Percentiles rank a stretch among this genome's conserved stretches.
phyloP scores from a whole-genome alignment of 1,139 yeast genomes.

The Suhomyces panamericanus region DNA sequence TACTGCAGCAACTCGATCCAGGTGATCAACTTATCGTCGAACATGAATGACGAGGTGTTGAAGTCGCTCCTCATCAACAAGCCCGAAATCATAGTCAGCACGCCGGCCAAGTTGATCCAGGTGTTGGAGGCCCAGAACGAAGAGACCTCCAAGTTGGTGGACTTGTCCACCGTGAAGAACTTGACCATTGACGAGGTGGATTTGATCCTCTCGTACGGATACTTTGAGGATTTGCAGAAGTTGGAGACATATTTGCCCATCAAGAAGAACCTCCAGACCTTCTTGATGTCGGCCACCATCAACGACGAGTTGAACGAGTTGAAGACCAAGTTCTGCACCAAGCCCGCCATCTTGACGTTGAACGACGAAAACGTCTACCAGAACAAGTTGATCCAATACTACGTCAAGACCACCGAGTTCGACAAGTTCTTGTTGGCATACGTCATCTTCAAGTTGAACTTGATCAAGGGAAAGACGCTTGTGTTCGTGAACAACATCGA shows the following conservation, averaged over 20 bases:
- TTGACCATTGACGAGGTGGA: conserved; percentile 96
- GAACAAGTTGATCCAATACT: conserved; percentile 75
- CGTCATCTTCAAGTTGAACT: conserved; percentile 83
- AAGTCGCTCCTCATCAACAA: conserved; percentile 65
- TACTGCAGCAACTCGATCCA: conserved; percentile 71
- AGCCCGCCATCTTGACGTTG: conserved; percentile 80
- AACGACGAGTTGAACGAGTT: conserved; percentile 81
- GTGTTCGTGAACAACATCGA: conserved; percentile 92
- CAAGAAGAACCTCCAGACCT: conserved; percentile 78
- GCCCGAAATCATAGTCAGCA: conserved; percentile 83
- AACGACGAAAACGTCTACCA: conserved; percentile 62
- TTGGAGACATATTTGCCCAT: conserved; percentile 66
- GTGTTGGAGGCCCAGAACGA: conserved; percentile 49
- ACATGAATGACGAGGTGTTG: conserved; percentile 70
- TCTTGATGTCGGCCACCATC: conserved; percentile 95
- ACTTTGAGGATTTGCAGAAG: conserved; percentile 75
- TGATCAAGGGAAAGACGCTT: conserved; percentile 89
- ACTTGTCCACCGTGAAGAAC: conserved; percentile 58
- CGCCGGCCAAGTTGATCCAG: conserved; percentile 77
- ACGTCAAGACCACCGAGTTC: conserved; percentile 81
- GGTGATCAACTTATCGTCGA: conserved; percentile 72
- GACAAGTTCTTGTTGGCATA: conserved; percentile 90
- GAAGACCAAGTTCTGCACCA: conserved; percentile 76
- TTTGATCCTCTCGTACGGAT: conserved; percentile 85
- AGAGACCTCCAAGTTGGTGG: conserved; percentile 38